Evolutionary conservation across 192 early-diverging fungal genomes (phyloP).

Genomic region (Paraglomus brasilianum): DNA sequence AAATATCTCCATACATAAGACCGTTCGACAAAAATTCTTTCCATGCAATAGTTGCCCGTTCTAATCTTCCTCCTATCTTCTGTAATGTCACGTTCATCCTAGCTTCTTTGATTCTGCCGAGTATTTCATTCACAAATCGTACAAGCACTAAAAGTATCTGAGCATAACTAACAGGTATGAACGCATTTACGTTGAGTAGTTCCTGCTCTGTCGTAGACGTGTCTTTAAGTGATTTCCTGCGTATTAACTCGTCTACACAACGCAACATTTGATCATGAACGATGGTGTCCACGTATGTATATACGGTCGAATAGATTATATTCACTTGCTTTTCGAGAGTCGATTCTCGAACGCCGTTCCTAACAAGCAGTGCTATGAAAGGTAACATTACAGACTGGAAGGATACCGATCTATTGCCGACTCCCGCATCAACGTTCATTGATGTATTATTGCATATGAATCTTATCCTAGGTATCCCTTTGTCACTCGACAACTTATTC

Average conservation of each 20-base stretch:
- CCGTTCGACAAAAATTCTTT: conserved; percentile 1
- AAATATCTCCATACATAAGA: too few relatives aligned
- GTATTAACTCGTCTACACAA: conserved; percentile 30
- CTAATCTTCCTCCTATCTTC: neutral
- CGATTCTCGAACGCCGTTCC: conserved; percentile 35
- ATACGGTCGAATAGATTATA: conserved; percentile 37
- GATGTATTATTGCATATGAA: conserved; percentile 28
- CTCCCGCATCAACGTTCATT: conserved; percentile 31
- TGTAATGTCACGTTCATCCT: conserved; percentile 1
- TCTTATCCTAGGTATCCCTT: conserved; percentile 29
- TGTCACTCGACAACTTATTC: neutral
- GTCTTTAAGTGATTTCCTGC: conserved; percentile 33
- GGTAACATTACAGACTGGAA: conserved; percentile 44
- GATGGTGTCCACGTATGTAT: conserved; percentile 31
- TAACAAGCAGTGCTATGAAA: conserved; percentile 41
- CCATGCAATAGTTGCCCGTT: conserved; percentile 10
- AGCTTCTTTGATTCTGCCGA: conserved; percentile 37
- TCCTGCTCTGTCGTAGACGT: neutral
- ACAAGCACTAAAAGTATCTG: conserved; percentile 38
- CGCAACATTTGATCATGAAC: conserved; percentile 16
- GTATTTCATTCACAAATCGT: conserved; percentile 37
- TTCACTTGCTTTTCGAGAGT: conserved; percentile 36
- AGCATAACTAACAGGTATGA: conserved; percentile 16
- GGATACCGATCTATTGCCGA: conserved; percentile 12
- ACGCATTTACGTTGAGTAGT: neutral